Conservation (phyloP, 345 rosid species). For the Gossypium arboreum region DNA sequence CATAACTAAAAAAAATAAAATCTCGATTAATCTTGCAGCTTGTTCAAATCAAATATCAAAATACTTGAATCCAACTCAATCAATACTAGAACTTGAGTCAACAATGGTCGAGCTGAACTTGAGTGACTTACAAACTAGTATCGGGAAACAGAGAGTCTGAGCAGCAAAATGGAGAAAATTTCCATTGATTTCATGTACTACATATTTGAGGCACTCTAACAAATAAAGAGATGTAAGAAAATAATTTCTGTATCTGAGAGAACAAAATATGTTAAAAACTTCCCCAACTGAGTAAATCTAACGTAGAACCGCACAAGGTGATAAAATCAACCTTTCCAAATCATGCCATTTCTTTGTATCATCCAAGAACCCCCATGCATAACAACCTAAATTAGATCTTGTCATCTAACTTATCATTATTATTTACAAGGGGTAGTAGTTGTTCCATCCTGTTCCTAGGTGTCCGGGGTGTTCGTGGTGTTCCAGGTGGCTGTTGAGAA, state of each 20-base stretch:
- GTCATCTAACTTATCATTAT: constrained; percentile 77
- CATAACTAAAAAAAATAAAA: no score
- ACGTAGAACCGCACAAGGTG: constrained; percentile 14
- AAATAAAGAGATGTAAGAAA: constrained; percentile 7
- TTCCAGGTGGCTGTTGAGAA: constrained; percentile 71
- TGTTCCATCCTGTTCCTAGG: constrained; percentile 75
- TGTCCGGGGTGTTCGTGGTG: constrained; percentile 87
- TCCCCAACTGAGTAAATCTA: constrained; percentile 14
- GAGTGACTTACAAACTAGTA: background rate
- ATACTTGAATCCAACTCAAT: background rate
- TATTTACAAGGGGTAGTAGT: constrained; percentile 83
- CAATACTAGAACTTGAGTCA: background rate
- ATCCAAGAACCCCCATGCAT: constrained; percentile 6
- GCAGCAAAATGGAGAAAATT: background rate
- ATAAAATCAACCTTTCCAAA: background rate
- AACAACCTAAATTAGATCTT: constrained; percentile 42
- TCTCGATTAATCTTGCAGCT: no score
- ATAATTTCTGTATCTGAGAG: constrained; percentile 24
- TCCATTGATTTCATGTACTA: background rate
- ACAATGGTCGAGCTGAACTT: background rate
- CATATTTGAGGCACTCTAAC: background rate
- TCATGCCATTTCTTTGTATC: background rate
- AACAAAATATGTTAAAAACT: constrained; percentile 8
- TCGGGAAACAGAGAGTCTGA: background rate
- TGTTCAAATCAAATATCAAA: no score